Conservation (phyloP, 805 yeast species). For the Candida coquimbonensis region DNA sequence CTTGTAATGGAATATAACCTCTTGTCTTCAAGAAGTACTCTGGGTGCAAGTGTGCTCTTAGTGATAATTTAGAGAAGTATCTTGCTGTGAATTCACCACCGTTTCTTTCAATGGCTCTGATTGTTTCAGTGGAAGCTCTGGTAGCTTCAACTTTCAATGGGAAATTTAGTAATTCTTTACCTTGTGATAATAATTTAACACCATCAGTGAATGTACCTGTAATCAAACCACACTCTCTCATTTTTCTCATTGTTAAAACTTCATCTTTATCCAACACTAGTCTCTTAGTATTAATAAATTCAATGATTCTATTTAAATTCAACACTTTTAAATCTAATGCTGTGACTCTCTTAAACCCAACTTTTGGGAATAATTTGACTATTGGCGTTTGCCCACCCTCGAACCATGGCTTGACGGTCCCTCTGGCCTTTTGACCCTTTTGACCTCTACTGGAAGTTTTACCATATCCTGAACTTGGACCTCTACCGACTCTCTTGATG, state of each 20-base stretch:
- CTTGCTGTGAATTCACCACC: conserved; percentile 73
- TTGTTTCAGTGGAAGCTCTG: conserved; percentile 70
- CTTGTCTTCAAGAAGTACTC: conserved; percentile 56
- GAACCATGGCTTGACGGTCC: conserved; percentile 84
- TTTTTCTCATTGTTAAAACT: conserved; percentile 63
- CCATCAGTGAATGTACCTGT: conserved; percentile 73
- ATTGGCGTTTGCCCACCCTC: conserved; percentile 99
- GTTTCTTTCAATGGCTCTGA: conserved; percentile 58
- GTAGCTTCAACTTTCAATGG: conserved; percentile 78
- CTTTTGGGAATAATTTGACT: conserved; percentile 74
- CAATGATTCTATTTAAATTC: conserved; percentile 63
- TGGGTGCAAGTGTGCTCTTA: conserved; percentile 74
- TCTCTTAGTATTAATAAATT: conserved; percentile 63
- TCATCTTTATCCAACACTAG: conserved; percentile 52
- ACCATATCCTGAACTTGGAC: conserved; percentile 89
- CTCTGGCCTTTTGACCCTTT: conserved; percentile 97
- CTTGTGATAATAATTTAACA: conserved; percentile 71
- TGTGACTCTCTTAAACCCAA: conserved; percentile 72
- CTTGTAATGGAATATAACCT: conserved; percentile 76
- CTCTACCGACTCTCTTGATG: conserved; percentile 84
- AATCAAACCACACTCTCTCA: conserved; percentile 69
- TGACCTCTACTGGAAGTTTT: conserved; percentile 97
- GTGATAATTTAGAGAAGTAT: conserved; percentile 60
- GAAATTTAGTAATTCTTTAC: conserved; percentile 40
- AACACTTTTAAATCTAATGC: conserved; percentile 41